Percentiles rank a stretch among this genome's conserved stretches.
phyloP scores from a whole-genome alignment of 768 basidiomycete species.

The Lentinula sp. region DNA sequence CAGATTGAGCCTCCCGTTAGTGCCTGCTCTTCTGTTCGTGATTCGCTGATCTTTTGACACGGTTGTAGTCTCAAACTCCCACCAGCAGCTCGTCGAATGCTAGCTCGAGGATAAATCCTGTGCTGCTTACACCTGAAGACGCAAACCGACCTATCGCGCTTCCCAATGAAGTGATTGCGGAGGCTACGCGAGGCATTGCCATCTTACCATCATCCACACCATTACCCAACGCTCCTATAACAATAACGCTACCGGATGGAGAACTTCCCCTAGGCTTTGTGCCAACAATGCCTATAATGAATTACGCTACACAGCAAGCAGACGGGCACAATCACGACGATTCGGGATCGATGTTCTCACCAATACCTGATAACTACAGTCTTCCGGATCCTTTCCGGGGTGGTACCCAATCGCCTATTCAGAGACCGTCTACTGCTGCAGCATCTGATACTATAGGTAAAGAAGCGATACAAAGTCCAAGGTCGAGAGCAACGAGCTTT shows the following conservation, averaged over 20 bases:
- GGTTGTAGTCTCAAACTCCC: conserved; percentile 1
- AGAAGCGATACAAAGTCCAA: background rate
- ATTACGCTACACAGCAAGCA: background rate
- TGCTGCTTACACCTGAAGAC: conserved; percentile 3
- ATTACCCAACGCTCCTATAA: conserved; percentile 1
- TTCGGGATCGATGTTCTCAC: conserved; percentile 1
- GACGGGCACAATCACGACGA: background rate
- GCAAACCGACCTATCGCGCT: conserved; percentile 3
- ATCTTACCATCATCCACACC: conserved; percentile 4
- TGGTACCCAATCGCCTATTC: background rate
- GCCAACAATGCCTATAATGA: conserved; percentile 4
- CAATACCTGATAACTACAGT: conserved; percentile 3
- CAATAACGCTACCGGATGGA: conserved; percentile 1
- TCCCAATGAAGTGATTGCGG: conserved; percentile 2
- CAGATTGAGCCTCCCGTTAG: conserved; percentile 10
- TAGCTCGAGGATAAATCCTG: background rate
- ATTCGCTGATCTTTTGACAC: background rate
- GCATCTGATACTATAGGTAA: background rate
- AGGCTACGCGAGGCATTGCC: conserved; percentile 5
- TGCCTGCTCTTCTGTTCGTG: background rate
- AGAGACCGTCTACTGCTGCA: conserved; percentile 1
- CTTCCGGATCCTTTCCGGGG: conserved; percentile 2
- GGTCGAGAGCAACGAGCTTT: background rate
- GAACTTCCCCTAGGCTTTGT: conserved; percentile 6
- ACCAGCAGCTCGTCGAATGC: background rate